A percentile compares a stretch with the other conserved stretches of the same genome.
phyloP scores from a whole-genome alignment of 1,284 basidiomycete species.

The Cutaneotrichosporon arboriforme region DNA sequence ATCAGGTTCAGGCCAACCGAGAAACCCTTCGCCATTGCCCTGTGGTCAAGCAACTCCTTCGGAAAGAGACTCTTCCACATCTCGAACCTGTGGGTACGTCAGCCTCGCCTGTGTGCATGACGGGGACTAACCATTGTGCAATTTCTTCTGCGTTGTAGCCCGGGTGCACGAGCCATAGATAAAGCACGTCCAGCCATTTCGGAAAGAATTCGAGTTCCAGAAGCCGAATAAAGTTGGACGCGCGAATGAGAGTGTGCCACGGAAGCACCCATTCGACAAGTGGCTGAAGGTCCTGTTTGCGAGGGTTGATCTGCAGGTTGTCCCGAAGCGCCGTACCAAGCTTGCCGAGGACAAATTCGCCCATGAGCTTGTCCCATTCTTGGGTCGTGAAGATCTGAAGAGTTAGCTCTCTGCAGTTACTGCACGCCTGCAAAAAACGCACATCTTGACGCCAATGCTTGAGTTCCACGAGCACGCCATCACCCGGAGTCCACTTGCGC shows the following conservation, averaged over 20 bases:
- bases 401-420: not conserved
- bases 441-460: conserved; percentile 69
- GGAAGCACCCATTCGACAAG: conserved; percentile 64
- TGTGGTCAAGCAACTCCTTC: conserved; percentile 59
- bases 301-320: conserved; percentile 80
- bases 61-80: conserved; percentile 83
- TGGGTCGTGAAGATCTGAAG: conserved; percentile 61
- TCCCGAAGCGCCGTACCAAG: conserved; percentile 71
- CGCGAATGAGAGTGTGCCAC: conserved; percentile 70
- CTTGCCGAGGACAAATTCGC: conserved; percentile 87
- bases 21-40: conserved; percentile 70
- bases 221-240: conserved; percentile 70
- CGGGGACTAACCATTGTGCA: conserved; percentile 64
- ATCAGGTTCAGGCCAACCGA: conserved; percentile 80
- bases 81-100: conserved; percentile 41
- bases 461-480: conserved; percentile 70
- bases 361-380: conserved; percentile 87
- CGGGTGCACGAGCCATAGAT: conserved; percentile 83
- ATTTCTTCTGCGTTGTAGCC: conserved; percentile 81
- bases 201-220: conserved; percentile 90
- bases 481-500: conserved; percentile 68
- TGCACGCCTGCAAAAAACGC: conserved; percentile 40
- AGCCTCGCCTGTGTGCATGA: not conserved
- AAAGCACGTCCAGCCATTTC: conserved; percentile 88
- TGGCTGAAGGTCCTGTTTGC: conserved; percentile 77